A percentile compares a stretch with the other conserved stretches of the same genome.
Evolutionary conservation across 2,329 filamentous ascomycete species (phyloP).

Genomic region (Intubia oerlemansii): DNA sequence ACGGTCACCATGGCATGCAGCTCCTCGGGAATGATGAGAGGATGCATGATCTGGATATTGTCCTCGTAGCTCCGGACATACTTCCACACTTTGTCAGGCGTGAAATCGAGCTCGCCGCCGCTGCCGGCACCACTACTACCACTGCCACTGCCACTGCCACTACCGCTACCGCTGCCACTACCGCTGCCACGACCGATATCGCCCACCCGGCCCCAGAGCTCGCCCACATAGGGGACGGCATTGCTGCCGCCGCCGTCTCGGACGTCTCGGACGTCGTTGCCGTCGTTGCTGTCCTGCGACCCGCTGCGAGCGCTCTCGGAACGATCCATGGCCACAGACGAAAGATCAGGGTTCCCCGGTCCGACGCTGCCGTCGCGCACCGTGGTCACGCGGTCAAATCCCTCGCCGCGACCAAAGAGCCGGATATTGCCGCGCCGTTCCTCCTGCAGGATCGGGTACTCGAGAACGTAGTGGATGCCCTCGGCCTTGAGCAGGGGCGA

Average conservation of each 20-base stretch:
- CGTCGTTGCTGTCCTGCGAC: constrained; percentile 12
- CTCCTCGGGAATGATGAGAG: constrained; percentile 32
- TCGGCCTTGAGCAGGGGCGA: constrained; percentile 23
- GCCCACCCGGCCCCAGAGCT: constrained; percentile 38
- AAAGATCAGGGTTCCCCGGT: too few species aligned
- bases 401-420: constrained; percentile 62
- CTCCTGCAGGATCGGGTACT: constrained; percentile 61
- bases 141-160: constrained; percentile 12
- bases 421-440: constrained; percentile 52
- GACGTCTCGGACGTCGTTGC: too few species aligned
- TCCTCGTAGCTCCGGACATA: constrained; percentile 37
- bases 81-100: constrained; percentile 23
- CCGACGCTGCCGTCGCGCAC: too few species aligned
- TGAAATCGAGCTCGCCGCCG: constrained; percentile 30
- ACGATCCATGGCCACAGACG: constrained; percentile 2
- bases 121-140: constrained; percentile 7
- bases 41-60: constrained; percentile 44
- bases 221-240: constrained; percentile 13
- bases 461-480: constrained; percentile 33
- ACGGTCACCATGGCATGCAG: constrained; percentile 29
- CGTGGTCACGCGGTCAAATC: constrained; percentile 25
- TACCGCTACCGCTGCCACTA: constrained; percentile 8
- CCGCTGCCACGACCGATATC: constrained; percentile 5
- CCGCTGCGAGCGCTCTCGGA: constrained; percentile 12
- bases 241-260: too few species aligned